Base-by-base conservation (phyloP, 345 rosid species). In the Acer yangbiense region DNA sequence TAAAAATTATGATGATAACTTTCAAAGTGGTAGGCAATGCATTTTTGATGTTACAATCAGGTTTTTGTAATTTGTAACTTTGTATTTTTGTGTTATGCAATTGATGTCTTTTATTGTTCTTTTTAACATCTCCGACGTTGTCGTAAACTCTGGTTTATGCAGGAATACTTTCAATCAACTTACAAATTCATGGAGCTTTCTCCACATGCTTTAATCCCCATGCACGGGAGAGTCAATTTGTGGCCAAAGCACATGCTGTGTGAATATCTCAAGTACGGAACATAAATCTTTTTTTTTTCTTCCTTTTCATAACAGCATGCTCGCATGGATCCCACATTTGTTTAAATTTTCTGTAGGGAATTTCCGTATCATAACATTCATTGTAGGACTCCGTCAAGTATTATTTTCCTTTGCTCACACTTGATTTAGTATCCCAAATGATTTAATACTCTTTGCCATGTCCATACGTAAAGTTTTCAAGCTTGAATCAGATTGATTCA, bases 221-320 rank as follows among this genome's bases (percentile, higher is more conserved):
- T 95, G 99, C 99, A 93, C 9, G 99, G 99, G 82, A 92, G 98
- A 78, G 83, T 93, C 84, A 91, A 90, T 76, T 52, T 92, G 76
- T 95, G 98, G 99, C 97, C 98, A 52, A 92, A 90, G 84, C 79
- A 93, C 82, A 84, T 92, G 94, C 97, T 95, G 44, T 95, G 90
- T 27, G 87, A 88, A 84, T 93, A 95, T 81, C 90, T 93, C 78
- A 90, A 86, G 99, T 92, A 90, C 60, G 87, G 60, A 64, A 18
- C 61, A 50, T 16, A 11, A 54, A 41, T 44, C n/a, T n/a, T 43
- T 62, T 50, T 13, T 71, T 76, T 74, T 76, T 74, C n/a, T 32
- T 68, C 18, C 21, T 39, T 20, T n/a, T 64, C 13, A 57, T 63
- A 9, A 8, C 1, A 61, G 50, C 10, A 18, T 25, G 50, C 44